Evolutionary conservation across 129 eudicot species (phyloP).

Genomic region (Calendula officinalis): DNA sequence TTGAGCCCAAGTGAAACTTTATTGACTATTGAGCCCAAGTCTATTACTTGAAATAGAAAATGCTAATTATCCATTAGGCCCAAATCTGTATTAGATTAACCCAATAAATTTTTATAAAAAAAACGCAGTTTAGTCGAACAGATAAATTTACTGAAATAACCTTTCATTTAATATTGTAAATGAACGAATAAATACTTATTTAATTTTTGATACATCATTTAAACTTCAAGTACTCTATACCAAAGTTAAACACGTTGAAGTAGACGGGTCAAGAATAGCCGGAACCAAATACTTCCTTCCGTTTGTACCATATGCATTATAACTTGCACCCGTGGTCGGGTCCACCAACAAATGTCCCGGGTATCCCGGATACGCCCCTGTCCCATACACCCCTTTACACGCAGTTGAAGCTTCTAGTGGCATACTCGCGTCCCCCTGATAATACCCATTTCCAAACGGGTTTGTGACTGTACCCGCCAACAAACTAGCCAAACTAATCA

Average conservation of each 20-base stretch:
- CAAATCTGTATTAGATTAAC: too few species aligned
- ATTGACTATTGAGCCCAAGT: too few species aligned
- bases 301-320: neutral
- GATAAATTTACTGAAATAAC: too few species aligned
- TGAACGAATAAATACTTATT: neutral
- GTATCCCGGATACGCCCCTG: neutral
- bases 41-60: too few species aligned
- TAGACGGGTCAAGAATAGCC: conserved; percentile 3
- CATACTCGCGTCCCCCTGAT: neutral
- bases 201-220: neutral
- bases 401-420: neutral
- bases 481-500: neutral
- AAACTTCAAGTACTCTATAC: neutral
- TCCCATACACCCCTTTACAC: neutral
- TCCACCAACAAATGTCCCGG: neutral
- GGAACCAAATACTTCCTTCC: conserved; percentile 3
- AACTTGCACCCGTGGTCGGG: neutral
- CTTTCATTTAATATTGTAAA: neutral
- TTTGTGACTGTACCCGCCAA: neutral
- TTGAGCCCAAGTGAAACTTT: too few species aligned
- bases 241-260: neutral
- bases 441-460: neutral
- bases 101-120: too few species aligned
- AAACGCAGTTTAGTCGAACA: too few species aligned
- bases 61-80: too few species aligned